Percentiles rank a stretch among this genome's conserved stretches.
Conservation (phyloP, 345 rosid genomes). For the Hibiscus mutabilis region DNA sequence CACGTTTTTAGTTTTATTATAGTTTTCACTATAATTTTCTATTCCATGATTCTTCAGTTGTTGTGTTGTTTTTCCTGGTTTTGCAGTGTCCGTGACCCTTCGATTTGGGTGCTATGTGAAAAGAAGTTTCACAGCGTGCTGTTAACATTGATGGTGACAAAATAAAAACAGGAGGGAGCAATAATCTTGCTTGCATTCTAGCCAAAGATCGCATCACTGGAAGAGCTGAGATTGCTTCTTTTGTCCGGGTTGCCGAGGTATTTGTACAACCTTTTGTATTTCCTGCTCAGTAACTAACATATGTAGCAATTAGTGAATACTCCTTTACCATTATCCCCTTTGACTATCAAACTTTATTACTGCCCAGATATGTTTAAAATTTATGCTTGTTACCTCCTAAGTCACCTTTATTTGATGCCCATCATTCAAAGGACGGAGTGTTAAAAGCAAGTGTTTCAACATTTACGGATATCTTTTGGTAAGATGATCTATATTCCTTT, state of each 20-base stretch:
- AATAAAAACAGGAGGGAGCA: conserved; percentile 59
- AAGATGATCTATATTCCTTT: conserved; percentile 2
- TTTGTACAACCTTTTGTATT: conserved; percentile 8
- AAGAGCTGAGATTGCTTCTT: conserved; percentile 77
- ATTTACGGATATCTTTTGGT: neutral
- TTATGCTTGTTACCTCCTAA: neutral
- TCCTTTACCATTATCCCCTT: neutral
- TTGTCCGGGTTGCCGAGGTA: conserved; percentile 92
- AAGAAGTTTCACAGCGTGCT: conserved; percentile 37
- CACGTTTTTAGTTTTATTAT: no score
- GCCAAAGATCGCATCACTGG: conserved; percentile 82
- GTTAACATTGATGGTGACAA: conserved; percentile 56
- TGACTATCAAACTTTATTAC: neutral
- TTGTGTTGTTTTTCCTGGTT: neutral
- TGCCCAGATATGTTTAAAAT: neutral
- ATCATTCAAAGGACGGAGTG: neutral
- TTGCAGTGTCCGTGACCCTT: conserved; percentile 43
- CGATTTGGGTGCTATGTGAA: conserved; percentile 41
- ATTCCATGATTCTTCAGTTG: conserved; percentile 5
- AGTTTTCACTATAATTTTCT: neutral
- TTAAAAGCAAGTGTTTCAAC: no score
- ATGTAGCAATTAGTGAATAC: neutral
- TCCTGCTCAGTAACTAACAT: neutral
- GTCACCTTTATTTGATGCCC: neutral
- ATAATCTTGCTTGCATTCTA: conserved; percentile 75